Base-by-base conservation (phyloP, 192 early-diverging fungal species). In the Gaertneriomyces semiglobifer region DNA sequence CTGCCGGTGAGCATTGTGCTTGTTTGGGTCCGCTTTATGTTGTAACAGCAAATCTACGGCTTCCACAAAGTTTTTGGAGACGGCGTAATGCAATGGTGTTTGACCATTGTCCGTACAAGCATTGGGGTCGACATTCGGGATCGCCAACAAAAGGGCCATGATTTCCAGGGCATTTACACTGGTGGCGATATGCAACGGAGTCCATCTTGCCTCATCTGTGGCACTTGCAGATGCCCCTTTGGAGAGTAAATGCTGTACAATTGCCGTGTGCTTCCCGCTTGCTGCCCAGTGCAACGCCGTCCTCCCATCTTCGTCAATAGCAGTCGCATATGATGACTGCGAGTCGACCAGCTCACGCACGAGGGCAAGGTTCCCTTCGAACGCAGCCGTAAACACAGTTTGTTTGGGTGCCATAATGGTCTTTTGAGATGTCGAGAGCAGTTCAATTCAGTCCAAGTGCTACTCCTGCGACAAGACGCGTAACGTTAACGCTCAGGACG, bases 71-170 rank as follows among this genome's bases (percentile, higher is more conserved):
- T 65, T 65, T 62, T 77, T 77, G 45, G 69, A 72, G 12, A 75
- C 78, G 6, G 73, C 70, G 60, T 80, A 80, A 59, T 74, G 75
- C 40, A 80, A 50, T 11, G 78, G 71, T 2, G 68, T 68, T 20
- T 69, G 67, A 12, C 59, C 56, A 33, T 47, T 80, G 14, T 66
- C 66, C 25, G 64, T 80, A 18, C 38, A 44, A 9, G 50, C 39
- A 43, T 79, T 75, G 38, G 61, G 44, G 46, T 71, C 62, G 8
- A 71, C 70, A 19, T 46, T 60, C 2, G 65, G 48, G 39, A 19
- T 44, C 9, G 48, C 53, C 4, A 79, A 40, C 19, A 74, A 65
- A 43, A 58, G 64, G 25, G 65, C 65, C 12, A 58, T 63, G 38
- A 80, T 47, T 8, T 68, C 61, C 1, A 57, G 60, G 6, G 60